Conservation (phyloP, 495 filamentous ascomycete species). For the Lepraria neglecta region DNA sequence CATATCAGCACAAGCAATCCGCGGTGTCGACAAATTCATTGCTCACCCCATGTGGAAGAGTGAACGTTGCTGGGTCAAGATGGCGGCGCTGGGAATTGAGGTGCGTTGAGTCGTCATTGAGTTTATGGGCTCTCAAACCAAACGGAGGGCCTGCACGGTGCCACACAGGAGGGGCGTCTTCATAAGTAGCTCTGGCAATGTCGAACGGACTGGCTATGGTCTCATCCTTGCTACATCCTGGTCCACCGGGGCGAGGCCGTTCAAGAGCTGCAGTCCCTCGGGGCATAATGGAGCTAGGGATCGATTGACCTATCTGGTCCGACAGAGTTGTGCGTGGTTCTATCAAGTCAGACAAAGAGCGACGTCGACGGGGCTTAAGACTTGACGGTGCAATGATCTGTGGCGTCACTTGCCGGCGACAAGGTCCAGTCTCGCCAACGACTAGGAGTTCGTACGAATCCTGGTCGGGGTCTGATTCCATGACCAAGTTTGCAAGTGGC, state of each 20-base stretch:
- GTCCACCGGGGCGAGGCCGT: background rate
- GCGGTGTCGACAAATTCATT: background rate
- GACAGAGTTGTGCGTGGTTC: conserved; percentile 3
- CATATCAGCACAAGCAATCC: background rate
- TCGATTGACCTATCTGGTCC: background rate
- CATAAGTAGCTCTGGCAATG: background rate
- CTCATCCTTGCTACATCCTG: background rate
- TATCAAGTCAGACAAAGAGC: conserved; percentile 16
- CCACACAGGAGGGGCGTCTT: conserved; percentile 16
- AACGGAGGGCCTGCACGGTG: conserved; percentile 20
- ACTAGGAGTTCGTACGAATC: conserved; percentile 16
- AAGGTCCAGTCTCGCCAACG: conserved; percentile 17
- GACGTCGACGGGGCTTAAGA: conserved; percentile 15
- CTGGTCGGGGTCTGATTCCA: conserved; percentile 15
- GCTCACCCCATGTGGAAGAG: conserved; percentile 23
- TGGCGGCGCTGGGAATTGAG: background rate
- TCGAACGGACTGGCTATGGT: background rate
- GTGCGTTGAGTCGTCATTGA: background rate
- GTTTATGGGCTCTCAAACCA: background rate
- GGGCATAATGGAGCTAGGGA: background rate
- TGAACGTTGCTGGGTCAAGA: conserved; percentile 19
- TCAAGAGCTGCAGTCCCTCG: background rate
- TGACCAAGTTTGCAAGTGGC: conserved; percentile 13
- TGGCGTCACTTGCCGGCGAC: background rate
- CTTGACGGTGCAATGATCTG: conserved; percentile 12